Evolutionary conservation across 441 rosid species (phyloP).

Genomic region (Bruguiera hainesii): DNA sequence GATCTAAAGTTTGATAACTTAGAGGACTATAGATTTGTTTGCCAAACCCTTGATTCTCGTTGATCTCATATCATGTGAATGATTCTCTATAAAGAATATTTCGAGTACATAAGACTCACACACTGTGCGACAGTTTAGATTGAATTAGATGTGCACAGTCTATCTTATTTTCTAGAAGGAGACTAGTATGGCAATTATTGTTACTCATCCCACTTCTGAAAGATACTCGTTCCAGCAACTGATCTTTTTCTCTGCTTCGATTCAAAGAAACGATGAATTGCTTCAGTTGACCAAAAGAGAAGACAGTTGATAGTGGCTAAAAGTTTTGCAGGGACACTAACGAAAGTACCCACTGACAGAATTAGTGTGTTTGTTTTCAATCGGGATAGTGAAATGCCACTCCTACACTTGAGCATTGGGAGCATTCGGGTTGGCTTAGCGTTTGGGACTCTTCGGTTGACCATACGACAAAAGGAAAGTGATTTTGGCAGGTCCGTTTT

Average conservation of each 20-base stretch:
- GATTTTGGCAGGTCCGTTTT: not conserved
- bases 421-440: not conserved
- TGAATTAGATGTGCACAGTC: too few species aligned
- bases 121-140: too few species aligned
- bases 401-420: not conserved
- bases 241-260: not conserved
- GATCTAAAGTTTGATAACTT: too few species aligned
- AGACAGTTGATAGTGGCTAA: not conserved
- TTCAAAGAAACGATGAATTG: not conserved
- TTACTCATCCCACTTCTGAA: too few species aligned
- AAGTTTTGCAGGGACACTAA: not conserved
- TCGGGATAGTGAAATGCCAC: not conserved
- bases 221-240: not conserved
- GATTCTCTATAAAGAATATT: too few species aligned
- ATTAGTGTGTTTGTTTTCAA: slow-evolving; percentile 2
- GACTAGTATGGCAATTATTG: too few species aligned
- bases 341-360: not conserved
- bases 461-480: not conserved
- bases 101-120: too few species aligned
- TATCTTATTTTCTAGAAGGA: too few species aligned
- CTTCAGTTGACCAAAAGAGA: not conserved
- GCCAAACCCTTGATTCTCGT: too few species aligned
- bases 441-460: not conserved
- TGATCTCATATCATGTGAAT: too few species aligned
- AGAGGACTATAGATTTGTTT: too few species aligned